Conservation (phyloP, 164 flowering plant species). For the Magnolia kwangsiensis region DNA sequence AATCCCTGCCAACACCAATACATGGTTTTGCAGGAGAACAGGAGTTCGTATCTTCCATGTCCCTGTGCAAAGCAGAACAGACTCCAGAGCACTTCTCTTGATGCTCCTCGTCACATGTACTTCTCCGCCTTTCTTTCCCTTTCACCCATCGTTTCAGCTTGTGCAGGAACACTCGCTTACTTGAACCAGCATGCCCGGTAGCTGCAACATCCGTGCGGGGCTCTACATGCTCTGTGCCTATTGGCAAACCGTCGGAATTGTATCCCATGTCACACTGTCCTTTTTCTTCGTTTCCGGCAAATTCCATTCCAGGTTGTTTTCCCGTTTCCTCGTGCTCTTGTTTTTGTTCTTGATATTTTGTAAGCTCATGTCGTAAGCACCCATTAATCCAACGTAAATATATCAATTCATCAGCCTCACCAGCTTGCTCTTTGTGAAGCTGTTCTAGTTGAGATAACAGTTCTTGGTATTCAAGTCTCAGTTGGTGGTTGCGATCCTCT, state of each 20-base stretch:
- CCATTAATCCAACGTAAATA: slow-evolving; percentile 56
- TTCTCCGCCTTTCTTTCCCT: slow-evolving; percentile 36
- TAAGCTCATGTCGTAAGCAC: slow-evolving; percentile 54
- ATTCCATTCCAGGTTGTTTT: slow-evolving; percentile 9
- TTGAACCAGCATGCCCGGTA: slow-evolving; percentile 21
- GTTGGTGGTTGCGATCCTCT: slow-evolving; percentile 31
- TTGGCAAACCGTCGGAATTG: slow-evolving; percentile 19
- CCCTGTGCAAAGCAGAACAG: slow-evolving; percentile 23
- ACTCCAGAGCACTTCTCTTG: slow-evolving; percentile 30
- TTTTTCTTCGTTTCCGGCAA: slow-evolving; percentile 15
- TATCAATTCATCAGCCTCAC: slow-evolving; percentile 42
- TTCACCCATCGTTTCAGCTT: slow-evolving; percentile 64
- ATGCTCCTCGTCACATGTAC: slow-evolving; percentile 24
- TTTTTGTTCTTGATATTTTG: slow-evolving; percentile 23
- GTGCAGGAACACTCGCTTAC: slow-evolving; percentile 37
- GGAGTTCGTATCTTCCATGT: slow-evolving; percentile 16
- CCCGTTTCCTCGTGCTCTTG: slow-evolving; percentile 11
- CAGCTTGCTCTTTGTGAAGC: slow-evolving; percentile 35
- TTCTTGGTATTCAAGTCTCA: not conserved
- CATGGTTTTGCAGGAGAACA: slow-evolving; percentile 35
- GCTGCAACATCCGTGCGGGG: slow-evolving; percentile 3
- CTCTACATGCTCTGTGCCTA: slow-evolving; percentile 12
- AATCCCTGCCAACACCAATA: not conserved
- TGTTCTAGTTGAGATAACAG: slow-evolving; percentile 41
- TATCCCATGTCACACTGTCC: slow-evolving; percentile 17